Conservation (phyloP, 129 eudicot genomes). For the Pulicaria dysenterica region DNA sequence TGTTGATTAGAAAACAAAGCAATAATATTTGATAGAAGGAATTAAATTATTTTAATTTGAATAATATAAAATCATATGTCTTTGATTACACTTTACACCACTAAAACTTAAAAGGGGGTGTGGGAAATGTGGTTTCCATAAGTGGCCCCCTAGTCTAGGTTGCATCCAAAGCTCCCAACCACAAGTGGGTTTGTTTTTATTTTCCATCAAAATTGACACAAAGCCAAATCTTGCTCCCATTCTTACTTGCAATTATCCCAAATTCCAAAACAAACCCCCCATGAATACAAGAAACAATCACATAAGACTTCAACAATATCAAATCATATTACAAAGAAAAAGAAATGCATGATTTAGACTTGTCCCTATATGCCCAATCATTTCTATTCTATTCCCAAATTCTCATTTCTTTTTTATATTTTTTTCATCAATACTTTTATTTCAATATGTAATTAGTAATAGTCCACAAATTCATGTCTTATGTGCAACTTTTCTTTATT, state of each 20-base stretch:
- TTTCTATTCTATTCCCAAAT: constrained; percentile 32
- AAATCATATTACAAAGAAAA: constrained; percentile 34
- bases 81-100: background rate
- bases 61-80: too few species aligned
- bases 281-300: constrained; percentile 41
- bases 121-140: constrained; percentile 36
- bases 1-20: too few species aligned
- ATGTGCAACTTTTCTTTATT: constrained; percentile 14
- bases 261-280: constrained; percentile 45
- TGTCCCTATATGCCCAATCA: constrained; percentile 54
- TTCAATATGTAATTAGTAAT: constrained; percentile 30
- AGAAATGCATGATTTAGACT: constrained; percentile 54
- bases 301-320: constrained; percentile 43
- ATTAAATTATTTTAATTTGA: too few species aligned
- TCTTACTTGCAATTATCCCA: constrained; percentile 55
- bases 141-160: constrained; percentile 56
- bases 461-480: constrained; percentile 35
- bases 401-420: constrained; percentile 25
- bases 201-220: constrained; percentile 44
- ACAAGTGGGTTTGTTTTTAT: constrained; percentile 43
- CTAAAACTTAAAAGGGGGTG: background rate
- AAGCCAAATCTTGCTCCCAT: constrained; percentile 48
- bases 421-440: constrained; percentile 34
- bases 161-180: constrained; percentile 51
- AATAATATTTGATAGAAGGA: too few species aligned